Percentiles rank a stretch among this genome's conserved stretches.
Evolutionary conservation across 805 yeast genomes (phyloP).

Genomic region (Saccharomycopsis sp.): DNA sequence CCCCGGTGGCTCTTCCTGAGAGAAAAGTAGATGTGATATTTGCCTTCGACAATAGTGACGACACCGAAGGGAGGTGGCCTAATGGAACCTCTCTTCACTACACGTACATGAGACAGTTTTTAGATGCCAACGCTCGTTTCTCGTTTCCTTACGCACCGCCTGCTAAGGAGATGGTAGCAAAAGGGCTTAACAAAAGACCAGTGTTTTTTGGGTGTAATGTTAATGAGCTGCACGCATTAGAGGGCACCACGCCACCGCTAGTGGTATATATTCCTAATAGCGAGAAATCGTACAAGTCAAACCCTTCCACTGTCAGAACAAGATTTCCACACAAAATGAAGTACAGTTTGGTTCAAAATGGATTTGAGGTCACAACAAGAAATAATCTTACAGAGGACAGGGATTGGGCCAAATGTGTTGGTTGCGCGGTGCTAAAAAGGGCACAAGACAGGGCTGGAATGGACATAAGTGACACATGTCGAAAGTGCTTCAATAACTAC

Average conservation of each 20-base stretch:
- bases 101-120: constrained; percentile 54
- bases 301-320: constrained; percentile 64
- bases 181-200: constrained; percentile 60
- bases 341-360: constrained; percentile 57
- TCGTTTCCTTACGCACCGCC: constrained; percentile 80
- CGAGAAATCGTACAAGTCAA: constrained; percentile 56
- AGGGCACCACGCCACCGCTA: constrained; percentile 56
- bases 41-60: constrained; percentile 44
- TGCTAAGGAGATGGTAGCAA: constrained; percentile 46
- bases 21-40: constrained; percentile 48
- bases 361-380: constrained; percentile 63
- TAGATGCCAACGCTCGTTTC: constrained; percentile 45
- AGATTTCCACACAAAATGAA: constrained; percentile 51
- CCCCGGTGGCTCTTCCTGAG: constrained; percentile 47
- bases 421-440: constrained; percentile 78
- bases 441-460: constrained; percentile 61
- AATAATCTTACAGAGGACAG: constrained; percentile 60
- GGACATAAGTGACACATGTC: constrained; percentile 58
- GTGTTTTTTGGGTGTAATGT: constrained; percentile 81
- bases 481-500: constrained; percentile 58
- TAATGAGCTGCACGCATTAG: constrained; percentile 47
- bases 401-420: constrained; percentile 68
- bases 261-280: constrained; percentile 72
- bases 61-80: constrained; percentile 49
- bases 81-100: constrained; percentile 51